phyloP scores from a whole-genome alignment of 148 eudicot species.

The Rhododendron kiyosumense region DNA sequence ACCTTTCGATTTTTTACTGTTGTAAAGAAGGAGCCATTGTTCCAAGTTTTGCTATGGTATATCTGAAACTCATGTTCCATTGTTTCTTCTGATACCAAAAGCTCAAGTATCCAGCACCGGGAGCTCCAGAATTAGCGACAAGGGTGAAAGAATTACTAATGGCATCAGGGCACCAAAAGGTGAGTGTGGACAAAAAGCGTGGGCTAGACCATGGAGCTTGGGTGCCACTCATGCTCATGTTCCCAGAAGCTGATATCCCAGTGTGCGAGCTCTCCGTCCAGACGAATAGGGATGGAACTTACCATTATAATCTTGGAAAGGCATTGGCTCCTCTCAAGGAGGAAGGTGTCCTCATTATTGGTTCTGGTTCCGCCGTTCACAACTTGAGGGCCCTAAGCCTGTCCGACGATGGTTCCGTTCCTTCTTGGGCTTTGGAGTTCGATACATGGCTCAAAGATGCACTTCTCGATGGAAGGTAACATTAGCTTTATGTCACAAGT shows the following conservation, averaged over 20 bases:
- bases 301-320: slow-evolving; percentile 66
- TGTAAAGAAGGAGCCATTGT: not conserved
- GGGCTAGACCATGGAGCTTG: slow-evolving; percentile 92
- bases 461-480: slow-evolving; percentile 57
- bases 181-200: slow-evolving; percentile 56
- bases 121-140: slow-evolving; percentile 71
- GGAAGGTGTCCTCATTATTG: slow-evolving; percentile 77
- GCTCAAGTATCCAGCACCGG: slow-evolving; percentile 90
- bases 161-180: slow-evolving; percentile 43
- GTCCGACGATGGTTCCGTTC: slow-evolving; percentile 17
- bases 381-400: slow-evolving; percentile 40
- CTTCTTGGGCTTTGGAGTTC: slow-evolving; percentile 67
- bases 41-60: not conserved
- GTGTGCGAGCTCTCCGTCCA: slow-evolving; percentile 87
- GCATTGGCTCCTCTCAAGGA: slow-evolving; percentile 73
- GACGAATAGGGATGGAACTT: slow-evolving; percentile 39
- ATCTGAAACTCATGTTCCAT: no score
- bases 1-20: not conserved
- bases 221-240: slow-evolving; percentile 92
- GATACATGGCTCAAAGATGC: slow-evolving; percentile 77
- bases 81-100: slow-evolving; percentile 18
- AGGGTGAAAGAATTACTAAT: slow-evolving; percentile 57
- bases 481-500: not conserved
- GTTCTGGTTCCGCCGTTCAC: slow-evolving; percentile 79
- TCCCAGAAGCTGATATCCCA: slow-evolving; percentile 83